Evolutionary conservation across 2,329 filamentous ascomycete genomes (phyloP), one percentile per base, ranked within the genome.

Genomic region (Domatiomyces catenatus): DNA sequence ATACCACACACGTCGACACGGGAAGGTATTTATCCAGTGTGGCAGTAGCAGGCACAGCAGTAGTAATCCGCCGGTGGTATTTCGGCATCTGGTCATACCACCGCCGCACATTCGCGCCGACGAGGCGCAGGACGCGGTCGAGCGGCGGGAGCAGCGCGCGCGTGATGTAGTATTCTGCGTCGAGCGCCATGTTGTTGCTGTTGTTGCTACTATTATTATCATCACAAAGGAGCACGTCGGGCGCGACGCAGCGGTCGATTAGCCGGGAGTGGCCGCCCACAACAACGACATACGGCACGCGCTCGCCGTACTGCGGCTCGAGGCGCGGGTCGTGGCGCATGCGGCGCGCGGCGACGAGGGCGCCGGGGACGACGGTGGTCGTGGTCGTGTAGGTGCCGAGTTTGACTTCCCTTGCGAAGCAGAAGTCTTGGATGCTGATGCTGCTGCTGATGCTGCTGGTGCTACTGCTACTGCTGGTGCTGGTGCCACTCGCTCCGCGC

Each of bases 81-180:
- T 93, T 94, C 45, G 90, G 90, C 87, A 96, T 93, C 67, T 95
- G 88, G 56, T 94, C 87, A 62, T 88, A 96, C 92, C 92, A 98
- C 52, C 79, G 76, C 17, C 85, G 73, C 0, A 96, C 85, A 63
- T 92, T 94, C 28, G 88, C 92, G 5, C 92, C 92, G 2, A 96
- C 85, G 2, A 98, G 81, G 61, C 92, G 94, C 71, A 98, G 95
- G 57, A 98, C 95, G 24, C 92, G 82, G 66, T 96, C 90, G 0
- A 98, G 75, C 0, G 92, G 92, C 5, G 92, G 92, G 47, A 98
- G 93, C 7, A 98, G 64, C 63, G 95, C 96, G 70, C 95, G 96
- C 17, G 77, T 80, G 61, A 98, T 96, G 70, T 98, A 98, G 67
- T 98, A 98, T 59, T 95, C 88, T 0, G 89, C 83, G 62, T 98